Evolutionary conservation across 2,329 filamentous ascomycete genomes (phyloP).

Genomic region (Monosporascus sp.): DNA sequence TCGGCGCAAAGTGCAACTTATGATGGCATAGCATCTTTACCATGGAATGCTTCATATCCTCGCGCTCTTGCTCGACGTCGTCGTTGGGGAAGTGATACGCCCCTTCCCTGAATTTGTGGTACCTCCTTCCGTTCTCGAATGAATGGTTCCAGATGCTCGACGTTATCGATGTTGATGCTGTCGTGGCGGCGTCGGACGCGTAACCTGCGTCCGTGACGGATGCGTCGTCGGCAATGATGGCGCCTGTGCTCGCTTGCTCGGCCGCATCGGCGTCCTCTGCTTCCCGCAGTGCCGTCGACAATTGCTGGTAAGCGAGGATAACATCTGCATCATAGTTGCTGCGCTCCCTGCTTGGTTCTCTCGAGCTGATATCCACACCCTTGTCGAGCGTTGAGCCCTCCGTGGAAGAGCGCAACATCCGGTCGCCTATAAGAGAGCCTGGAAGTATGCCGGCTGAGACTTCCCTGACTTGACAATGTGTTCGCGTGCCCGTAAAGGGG

Average conservation of each 20-base stretch:
- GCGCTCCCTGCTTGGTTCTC: neutral
- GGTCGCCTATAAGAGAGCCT: no score
- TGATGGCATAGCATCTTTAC: constrained; percentile 22
- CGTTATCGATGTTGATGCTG: constrained; percentile 24
- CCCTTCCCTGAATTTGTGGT: constrained; percentile 36
- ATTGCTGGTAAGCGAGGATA: neutral
- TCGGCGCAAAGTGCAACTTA: constrained; percentile 15
- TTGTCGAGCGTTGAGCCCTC: neutral
- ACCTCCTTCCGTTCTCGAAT: constrained; percentile 37
- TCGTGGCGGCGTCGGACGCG: constrained; percentile 14
- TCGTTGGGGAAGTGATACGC: constrained; percentile 36
- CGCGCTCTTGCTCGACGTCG: constrained; percentile 37
- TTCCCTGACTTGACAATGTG: no score
- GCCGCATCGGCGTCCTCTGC: constrained; percentile 6
- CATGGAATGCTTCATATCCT: constrained; percentile 25
- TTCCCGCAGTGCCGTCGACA: constrained; percentile 1
- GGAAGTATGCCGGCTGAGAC: neutral
- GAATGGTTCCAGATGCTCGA: constrained; percentile 33
- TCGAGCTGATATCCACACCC: neutral
- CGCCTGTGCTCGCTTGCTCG: constrained; percentile 6
- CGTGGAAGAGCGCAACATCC: no score
- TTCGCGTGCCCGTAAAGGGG: no score
- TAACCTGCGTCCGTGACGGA: constrained; percentile 13
- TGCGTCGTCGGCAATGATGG: constrained; percentile 5
- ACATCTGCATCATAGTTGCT: neutral